Percentiles rank a stretch among this genome's conserved stretches.
Evolutionary conservation across 768 basidiomycete genomes (phyloP).

Genomic region (Mycena filopes): DNA sequence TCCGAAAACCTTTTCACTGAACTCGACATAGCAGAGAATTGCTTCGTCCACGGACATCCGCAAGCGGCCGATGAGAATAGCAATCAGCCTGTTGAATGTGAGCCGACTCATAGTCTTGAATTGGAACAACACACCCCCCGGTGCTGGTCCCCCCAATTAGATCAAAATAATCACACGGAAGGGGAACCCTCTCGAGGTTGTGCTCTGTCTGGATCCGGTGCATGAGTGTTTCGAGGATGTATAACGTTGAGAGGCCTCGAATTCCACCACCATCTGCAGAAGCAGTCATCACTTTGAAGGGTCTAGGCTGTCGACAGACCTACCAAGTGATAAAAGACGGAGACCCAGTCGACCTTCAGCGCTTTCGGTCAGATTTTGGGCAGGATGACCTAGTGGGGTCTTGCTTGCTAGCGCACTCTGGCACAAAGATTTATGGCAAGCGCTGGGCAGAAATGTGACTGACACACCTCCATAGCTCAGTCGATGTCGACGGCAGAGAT

Average conservation of each 20-base stretch:
- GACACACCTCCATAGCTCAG: too few relatives aligned
- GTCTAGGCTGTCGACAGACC: too few relatives aligned
- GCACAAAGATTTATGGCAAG: too few relatives aligned
- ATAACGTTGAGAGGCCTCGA: slow-evolving; percentile 24
- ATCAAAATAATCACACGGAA: slow-evolving; percentile 35
- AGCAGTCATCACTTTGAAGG: too few relatives aligned
- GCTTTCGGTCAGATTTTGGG: too few relatives aligned
- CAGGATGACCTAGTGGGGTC: too few relatives aligned
- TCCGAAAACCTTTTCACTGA: neutral
- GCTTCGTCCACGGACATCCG: slow-evolving; percentile 1
- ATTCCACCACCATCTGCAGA: slow-evolving; percentile 35
- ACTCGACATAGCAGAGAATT: neutral
- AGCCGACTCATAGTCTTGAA: too few relatives aligned
- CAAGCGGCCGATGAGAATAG: slow-evolving; percentile 6
- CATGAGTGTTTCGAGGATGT: slow-evolving; percentile 33
- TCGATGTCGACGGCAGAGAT: too few relatives aligned
- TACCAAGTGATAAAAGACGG: too few relatives aligned
- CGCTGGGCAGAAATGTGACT: too few relatives aligned
- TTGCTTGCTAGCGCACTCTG: too few relatives aligned
- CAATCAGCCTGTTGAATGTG: slow-evolving; percentile 6
- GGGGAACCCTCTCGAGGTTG: slow-evolving; percentile 1
- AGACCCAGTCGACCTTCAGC: too few relatives aligned
- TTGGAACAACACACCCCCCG: slow-evolving; percentile 32
- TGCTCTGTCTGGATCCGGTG: slow-evolving; percentile 14
- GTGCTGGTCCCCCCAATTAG: slow-evolving; percentile 35